Conservation (phyloP, 805 yeast genomes). For the Saturnispora mendoncae region DNA sequence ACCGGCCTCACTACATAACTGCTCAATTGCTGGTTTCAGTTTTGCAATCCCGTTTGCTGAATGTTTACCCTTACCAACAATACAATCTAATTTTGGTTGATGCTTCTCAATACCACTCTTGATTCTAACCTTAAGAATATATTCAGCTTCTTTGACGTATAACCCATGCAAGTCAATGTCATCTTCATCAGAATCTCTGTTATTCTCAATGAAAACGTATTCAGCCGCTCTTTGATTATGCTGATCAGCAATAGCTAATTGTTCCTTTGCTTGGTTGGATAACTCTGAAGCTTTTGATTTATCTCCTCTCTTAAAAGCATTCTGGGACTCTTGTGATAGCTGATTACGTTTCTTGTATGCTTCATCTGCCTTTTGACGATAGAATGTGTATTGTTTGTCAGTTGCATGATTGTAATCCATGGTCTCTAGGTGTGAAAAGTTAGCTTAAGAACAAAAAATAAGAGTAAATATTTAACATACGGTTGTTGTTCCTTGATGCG, state of each 20-base stretch:
- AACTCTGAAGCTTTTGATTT: constrained; percentile 62
- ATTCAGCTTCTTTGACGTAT: constrained; percentile 80
- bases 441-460: not conserved
- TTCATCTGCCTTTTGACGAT: constrained; percentile 59
- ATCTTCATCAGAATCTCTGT: constrained; percentile 72
- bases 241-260: constrained; percentile 51
- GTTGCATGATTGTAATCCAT: constrained; percentile 65
- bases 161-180: constrained; percentile 94
- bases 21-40: constrained; percentile 81
- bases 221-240: constrained; percentile 79
- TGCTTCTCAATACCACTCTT: constrained; percentile 50
- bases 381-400: constrained; percentile 52
- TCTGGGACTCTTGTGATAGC: constrained; percentile 60
- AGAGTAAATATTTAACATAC: not conserved
- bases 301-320: constrained; percentile 70
- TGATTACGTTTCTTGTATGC: constrained; percentile 50
- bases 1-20: constrained; percentile 58
- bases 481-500: not conserved
- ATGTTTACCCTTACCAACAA: constrained; percentile 91
- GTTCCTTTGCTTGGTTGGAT: constrained; percentile 59
- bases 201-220: constrained; percentile 80
- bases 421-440: no score
- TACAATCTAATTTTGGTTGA: constrained; percentile 62
- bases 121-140: constrained; percentile 64
- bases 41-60: constrained; percentile 77